These are phyloP conservation scores for Cystoisospora suis DNA, from an alignment of 169 alveolate genomes.

Conservation along the genomic window DNA sequence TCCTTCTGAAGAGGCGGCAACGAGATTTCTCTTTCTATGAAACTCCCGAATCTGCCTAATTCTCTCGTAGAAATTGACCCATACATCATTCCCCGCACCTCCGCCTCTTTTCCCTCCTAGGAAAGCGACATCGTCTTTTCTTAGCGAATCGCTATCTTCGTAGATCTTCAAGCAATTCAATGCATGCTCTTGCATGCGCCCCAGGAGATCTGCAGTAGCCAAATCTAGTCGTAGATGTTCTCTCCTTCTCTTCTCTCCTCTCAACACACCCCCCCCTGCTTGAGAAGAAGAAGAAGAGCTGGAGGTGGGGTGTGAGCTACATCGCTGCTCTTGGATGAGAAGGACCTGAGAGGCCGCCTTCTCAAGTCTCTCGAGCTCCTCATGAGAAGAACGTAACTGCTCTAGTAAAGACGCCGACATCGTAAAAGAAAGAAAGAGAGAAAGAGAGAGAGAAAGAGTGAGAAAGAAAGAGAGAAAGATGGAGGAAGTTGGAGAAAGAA, in stretches of 20 bases:
- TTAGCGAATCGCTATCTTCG: slow-evolving; percentile 9
- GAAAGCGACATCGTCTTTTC: not conserved
- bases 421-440: not conserved
- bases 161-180: not conserved
- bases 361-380: slow-evolving; percentile 48
- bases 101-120: slow-evolving; percentile 2
- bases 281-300: not conserved
- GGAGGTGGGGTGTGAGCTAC: not conserved
- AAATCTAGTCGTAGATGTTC: slow-evolving; percentile 19
- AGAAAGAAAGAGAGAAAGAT: not conserved
- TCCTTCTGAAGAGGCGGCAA: not conserved
- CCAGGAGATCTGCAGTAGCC: slow-evolving; percentile 13
- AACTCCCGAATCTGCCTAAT: not conserved
- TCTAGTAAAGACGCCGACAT: slow-evolving; percentile 45
- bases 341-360: slow-evolving; percentile 32
- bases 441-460: not conserved
- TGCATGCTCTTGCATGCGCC: slow-evolving; percentile 17
- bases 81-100: slow-evolving; percentile 38
- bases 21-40: not conserved
- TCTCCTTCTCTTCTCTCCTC: slow-evolving; percentile 4
- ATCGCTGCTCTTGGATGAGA: slow-evolving; percentile 24
- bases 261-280: not conserved
- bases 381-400: slow-evolving; percentile 45
- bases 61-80: slow-evolving; percentile 35
- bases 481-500: not conserved